phyloP scores from a whole-genome alignment of 2,329 filamentous ascomycete species.

The Pseudopithomyces chartarum region DNA sequence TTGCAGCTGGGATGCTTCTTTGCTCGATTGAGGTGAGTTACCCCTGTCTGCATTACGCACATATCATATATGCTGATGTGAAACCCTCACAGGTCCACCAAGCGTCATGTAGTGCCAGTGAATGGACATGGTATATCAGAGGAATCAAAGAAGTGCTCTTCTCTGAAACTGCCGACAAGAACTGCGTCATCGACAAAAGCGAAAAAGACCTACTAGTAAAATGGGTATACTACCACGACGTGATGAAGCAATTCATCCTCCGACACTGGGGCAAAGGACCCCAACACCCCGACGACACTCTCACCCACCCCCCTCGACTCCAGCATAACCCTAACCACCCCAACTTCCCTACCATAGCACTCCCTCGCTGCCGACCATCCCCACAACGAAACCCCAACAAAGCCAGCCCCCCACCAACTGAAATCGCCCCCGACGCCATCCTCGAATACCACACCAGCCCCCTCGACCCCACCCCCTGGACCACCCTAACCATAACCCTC shows the following conservation, averaged over 20 bases:
- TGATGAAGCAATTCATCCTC: conserved; percentile 18
- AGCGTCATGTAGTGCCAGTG: conserved; percentile 14
- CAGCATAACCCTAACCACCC: no score
- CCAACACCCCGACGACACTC: background rate
- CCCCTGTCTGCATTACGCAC: background rate
- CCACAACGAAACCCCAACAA: background rate
- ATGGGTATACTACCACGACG: conserved; percentile 27
- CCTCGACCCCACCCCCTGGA: background rate
- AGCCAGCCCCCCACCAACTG: background rate
- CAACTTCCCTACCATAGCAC: no score
- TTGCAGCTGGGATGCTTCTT: conserved; percentile 19
- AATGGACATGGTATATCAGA: conserved; percentile 20
- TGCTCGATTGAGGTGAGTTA: conserved; percentile 17
- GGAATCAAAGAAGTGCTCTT: conserved; percentile 16
- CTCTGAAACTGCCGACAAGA: background rate
- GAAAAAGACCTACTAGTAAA: conserved; percentile 16
- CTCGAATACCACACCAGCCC: background rate
- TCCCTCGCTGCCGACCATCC: no score
- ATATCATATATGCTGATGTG: background rate
- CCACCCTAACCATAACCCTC: conserved; percentile 5
- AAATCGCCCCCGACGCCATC: background rate
- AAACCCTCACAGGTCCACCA: conserved; percentile 10
- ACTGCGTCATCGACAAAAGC: background rate
- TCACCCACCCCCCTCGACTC: background rate
- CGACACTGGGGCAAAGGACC: conserved; percentile 13